Evolutionary conservation across 495 filamentous ascomycete genomes (phyloP), one percentile per base, ranked within the genome.

Genomic region (Penicillium psychrofluorescens): DNA sequence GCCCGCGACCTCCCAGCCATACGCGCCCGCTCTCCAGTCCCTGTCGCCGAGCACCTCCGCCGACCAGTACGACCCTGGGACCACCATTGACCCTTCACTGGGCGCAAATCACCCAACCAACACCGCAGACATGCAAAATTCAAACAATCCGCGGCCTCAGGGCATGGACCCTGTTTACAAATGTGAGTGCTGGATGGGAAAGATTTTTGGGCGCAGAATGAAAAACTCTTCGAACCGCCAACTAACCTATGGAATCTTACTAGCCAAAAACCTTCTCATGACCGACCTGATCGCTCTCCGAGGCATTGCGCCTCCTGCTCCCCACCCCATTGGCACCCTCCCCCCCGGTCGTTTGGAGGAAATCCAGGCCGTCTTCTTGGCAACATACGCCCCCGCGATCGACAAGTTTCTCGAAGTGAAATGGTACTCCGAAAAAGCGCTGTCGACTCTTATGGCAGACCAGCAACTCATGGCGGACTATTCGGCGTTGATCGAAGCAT

Each of bases 331-430:
- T 36, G 62, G 61, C n/a, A 64, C 75, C 11, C 69, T 81, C 31
- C 61, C 74, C 27, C 69, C 72, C 1, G 66, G 68, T 22, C 64
- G 68, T 11, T 56, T 84, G 29, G 79, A 85, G 46, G 83, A 95
- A 61, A 80, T 90, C 43, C 77, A 79, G 44, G 78, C 78, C 45
- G 71, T 92, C 9, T 95, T 86, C 63, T 69, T 77, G 44, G 81
- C 82, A 36, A 80, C 86, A 40, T 95, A 92, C 58, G 79, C 79
- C 12, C 77, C 78, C 1, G 88, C 85, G 16, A 79, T 95, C 31
- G 79, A 87, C 53, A 78, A 77, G 43, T 83, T 95, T 46, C 77
- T 95, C 43, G 90, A 95, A 52, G 84, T 88, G n/a, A 73, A 72
- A 29, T 95, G 88, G 88, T 95, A 84, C 59, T 65, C 74, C 41